These are phyloP conservation scores for Macroventuria anomochaeta DNA, from an alignment of 2,329 filamentous ascomycete genomes.

Conservation along the genomic window DNA sequence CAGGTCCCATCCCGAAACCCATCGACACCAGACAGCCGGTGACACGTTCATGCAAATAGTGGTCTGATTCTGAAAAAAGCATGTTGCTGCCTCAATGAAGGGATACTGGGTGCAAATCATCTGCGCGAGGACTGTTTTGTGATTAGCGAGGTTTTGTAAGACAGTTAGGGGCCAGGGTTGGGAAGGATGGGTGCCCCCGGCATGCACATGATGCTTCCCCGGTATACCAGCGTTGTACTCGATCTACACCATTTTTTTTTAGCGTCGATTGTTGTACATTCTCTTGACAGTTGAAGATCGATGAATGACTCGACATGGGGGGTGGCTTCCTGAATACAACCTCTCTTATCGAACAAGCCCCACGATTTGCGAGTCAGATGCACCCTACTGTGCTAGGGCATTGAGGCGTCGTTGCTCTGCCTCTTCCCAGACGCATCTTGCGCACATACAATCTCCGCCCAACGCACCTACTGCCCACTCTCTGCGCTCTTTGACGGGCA, in stretches of 20 bases:
- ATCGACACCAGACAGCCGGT: neutral
- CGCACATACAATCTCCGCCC: conserved; percentile 87
- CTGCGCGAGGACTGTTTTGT: neutral
- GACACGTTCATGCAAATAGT: conserved; percentile 2
- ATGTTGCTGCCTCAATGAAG: conserved; percentile 4
- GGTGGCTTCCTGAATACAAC: neutral
- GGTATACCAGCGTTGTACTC: conserved; percentile 11
- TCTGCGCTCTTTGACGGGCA: conserved; percentile 79
- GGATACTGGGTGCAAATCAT: neutral
- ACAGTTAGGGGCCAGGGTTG: neutral
- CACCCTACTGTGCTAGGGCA: neutral
- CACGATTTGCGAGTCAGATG: neutral
- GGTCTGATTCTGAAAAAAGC: conserved; percentile 12
- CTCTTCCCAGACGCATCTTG: conserved; percentile 77
- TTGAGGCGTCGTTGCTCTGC: conserved; percentile 12
- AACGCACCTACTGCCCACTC: conserved; percentile 90
- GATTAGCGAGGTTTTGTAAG: neutral
- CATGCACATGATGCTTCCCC: conserved; percentile 7
- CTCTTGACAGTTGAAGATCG: neutral
- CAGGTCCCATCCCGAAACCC: conserved; percentile 1
- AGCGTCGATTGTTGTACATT: neutral
- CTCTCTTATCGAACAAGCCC: neutral
- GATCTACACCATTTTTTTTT: conserved; percentile 4
- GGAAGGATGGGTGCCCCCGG: neutral
- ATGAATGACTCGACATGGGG: neutral